Evolutionary conservation across 257 asterid genomes (phyloP), one percentile per base, ranked within the genome.

Genomic region (Fraxinus cuspidata): DNA sequence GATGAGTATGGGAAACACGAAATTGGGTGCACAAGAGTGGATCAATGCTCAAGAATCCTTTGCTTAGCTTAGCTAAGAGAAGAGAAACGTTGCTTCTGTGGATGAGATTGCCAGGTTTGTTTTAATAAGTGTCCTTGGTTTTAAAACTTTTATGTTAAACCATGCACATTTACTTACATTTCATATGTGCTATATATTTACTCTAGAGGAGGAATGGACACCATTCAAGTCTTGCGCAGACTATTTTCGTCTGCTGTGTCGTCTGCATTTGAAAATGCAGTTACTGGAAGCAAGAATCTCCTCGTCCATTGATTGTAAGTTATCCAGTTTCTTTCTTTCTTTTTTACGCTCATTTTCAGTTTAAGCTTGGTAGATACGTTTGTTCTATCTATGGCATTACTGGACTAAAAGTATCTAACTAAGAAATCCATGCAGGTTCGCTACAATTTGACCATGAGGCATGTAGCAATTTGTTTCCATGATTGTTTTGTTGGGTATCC

Each of bases 361-460:
- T 21, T 58, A n/a, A 58, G 67, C 31, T 58, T 7, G 12, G 29
- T 7, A 8, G 1, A 16, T 16, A 51, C 6, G n/a, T 28, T 28
- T 58, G 67, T 5, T 58, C 2, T 11, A 58, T 7, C 9, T 19
- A 21, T 58, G 66, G 4, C 27, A 7, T 8, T 38, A 38, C 13
- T 2, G 63, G 21, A 7, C 9, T 8, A 16, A 51, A 16, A n/a
- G 21, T 51, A 21, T 58, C 67, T 58, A 58, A 58, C 31, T 21
- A 58, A n/a, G 67, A 58, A 58, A 58, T 11, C 15, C 16, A 58
- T 87, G 81, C 86, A 96, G 98, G 89, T 83, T 89, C 99, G 35
- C 83, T 96, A 77, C 97, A 90, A 92, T 98, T 96, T 83, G 99
- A 96, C 81, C 92, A 84, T 16, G 97, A 90, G 80, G 98, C 99